These are phyloP conservation scores for Oehlia diaphana DNA, from an alignment of 192 early-diverging fungal genomes.

Conservation along the genomic window DNA sequence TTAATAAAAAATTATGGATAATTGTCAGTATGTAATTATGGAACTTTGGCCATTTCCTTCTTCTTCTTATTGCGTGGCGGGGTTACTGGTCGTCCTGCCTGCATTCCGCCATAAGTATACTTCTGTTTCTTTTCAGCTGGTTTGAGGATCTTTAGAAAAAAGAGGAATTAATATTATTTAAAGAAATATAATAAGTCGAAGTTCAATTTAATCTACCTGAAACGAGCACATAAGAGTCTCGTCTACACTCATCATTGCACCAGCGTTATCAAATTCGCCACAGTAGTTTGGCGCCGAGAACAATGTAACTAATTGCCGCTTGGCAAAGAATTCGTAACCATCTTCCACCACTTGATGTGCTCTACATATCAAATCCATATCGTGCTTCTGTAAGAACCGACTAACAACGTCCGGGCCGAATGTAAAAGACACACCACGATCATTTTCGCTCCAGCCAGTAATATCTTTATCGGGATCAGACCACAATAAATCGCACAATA, in stretches of 20 bases:
- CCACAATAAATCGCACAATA: conserved; percentile 96
- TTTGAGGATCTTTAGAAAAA: conserved; percentile 76
- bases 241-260: conserved; percentile 88
- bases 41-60: conserved; percentile 40
- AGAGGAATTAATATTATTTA: not conserved
- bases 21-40: conserved; percentile 16
- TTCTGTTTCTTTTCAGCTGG: conserved; percentile 93
- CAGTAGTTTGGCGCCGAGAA: conserved; percentile 98
- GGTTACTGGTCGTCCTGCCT: conserved; percentile 67
- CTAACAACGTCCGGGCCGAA: conserved; percentile 95
- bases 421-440: conserved; percentile 94
- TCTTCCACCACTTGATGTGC: conserved; percentile 99
- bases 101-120: conserved; percentile 71
- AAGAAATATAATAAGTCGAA: not conserved
- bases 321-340: conserved; percentile 99
- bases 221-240: conserved; percentile 85
- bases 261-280: conserved; percentile 87
- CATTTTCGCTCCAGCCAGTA: conserved; percentile 95
- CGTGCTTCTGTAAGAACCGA: conserved; percentile 92
- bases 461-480: conserved; percentile 98
- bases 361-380: conserved; percentile 96
- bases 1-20: not conserved
- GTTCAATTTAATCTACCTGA: conserved; percentile 48
- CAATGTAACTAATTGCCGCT: conserved; percentile 92
- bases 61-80: conserved; percentile 73